These are phyloP conservation scores for Fusarium anguioides DNA, from an alignment of 2,329 filamentous ascomycete species.

Conservation along the genomic window DNA sequence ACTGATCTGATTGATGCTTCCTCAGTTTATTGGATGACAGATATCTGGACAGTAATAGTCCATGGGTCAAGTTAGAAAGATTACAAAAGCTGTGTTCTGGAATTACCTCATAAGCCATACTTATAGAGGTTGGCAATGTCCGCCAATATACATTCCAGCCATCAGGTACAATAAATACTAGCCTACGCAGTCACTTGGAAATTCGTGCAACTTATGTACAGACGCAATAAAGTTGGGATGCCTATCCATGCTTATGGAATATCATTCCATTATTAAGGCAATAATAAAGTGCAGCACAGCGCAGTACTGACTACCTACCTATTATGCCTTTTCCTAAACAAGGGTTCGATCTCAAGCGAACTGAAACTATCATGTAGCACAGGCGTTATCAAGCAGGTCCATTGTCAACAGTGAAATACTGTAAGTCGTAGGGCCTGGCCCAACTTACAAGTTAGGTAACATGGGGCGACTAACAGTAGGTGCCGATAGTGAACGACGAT, in stretches of 20 bases:
- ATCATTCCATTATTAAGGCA: no score
- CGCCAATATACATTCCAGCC: constrained; percentile 5
- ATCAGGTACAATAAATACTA: no score
- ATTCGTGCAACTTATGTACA: not conserved
- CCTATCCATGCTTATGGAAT: no score
- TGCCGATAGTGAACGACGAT: not conserved
- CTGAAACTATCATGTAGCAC: constrained; percentile 5
- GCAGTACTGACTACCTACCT: not conserved
- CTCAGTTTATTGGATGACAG: not conserved
- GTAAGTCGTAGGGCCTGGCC: not conserved
- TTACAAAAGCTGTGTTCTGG: no score
- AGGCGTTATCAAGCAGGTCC: not conserved
- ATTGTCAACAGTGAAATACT: not conserved
- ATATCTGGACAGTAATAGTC: no score
- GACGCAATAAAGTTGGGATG: not conserved
- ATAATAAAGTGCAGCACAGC: not conserved
- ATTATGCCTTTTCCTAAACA: not conserved
- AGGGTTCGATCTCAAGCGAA: not conserved
- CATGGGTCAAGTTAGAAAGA: no score
- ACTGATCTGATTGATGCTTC: not conserved
- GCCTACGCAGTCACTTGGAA: not conserved
- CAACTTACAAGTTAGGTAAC: not conserved
- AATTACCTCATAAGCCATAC: no score
- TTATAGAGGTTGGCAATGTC: no score
- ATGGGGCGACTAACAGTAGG: not conserved